Percentiles rank a stretch among this genome's conserved stretches.
Evolutionary conservation across 805 yeast species (phyloP).

Genomic region (Yarrowia sp.): DNA sequence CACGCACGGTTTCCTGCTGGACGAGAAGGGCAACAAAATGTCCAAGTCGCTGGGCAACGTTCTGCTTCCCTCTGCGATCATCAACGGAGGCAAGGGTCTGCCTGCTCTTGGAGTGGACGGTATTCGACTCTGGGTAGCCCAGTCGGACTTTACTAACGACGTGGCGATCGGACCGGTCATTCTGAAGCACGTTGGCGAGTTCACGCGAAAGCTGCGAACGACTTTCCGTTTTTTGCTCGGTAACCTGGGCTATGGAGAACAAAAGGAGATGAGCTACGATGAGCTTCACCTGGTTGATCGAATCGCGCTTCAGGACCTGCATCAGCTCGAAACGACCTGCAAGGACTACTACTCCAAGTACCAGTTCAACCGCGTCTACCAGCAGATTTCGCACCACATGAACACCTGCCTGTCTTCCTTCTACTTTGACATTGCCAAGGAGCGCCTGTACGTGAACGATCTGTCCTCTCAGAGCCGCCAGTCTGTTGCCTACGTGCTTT

Average conservation of each 20-base stretch:
- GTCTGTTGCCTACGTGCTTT: slow-evolving; percentile 64
- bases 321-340: slow-evolving; percentile 46
- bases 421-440: slow-evolving; percentile 85
- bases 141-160: slow-evolving; percentile 80
- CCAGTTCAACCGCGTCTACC: slow-evolving; percentile 69
- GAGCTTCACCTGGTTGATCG: slow-evolving; percentile 48
- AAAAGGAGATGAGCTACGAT: slow-evolving; percentile 32
- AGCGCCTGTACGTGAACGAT: slow-evolving; percentile 72
- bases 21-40: slow-evolving; percentile 84
- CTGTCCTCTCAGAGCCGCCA: slow-evolving; percentile 50
- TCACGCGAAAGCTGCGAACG: slow-evolving; percentile 74
- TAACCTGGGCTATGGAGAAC: slow-evolving; percentile 52
- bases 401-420: slow-evolving; percentile 73
- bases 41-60: slow-evolving; percentile 89
- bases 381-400: slow-evolving; percentile 66
- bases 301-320: slow-evolving; percentile 57
- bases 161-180: slow-evolving; percentile 70
- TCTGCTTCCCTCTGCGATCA: slow-evolving; percentile 63
- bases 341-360: slow-evolving; percentile 51
- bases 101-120: slow-evolving; percentile 88
- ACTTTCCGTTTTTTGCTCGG: slow-evolving; percentile 82
- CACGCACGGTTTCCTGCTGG: slow-evolving; percentile 93
- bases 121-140: slow-evolving; percentile 84
- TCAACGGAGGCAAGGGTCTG: slow-evolving; percentile 53
- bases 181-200: slow-evolving; percentile 72